Evolutionary conservation across 192 early-diverging fungal species (phyloP).

Genomic region (Helicostylum pulchrum): DNA sequence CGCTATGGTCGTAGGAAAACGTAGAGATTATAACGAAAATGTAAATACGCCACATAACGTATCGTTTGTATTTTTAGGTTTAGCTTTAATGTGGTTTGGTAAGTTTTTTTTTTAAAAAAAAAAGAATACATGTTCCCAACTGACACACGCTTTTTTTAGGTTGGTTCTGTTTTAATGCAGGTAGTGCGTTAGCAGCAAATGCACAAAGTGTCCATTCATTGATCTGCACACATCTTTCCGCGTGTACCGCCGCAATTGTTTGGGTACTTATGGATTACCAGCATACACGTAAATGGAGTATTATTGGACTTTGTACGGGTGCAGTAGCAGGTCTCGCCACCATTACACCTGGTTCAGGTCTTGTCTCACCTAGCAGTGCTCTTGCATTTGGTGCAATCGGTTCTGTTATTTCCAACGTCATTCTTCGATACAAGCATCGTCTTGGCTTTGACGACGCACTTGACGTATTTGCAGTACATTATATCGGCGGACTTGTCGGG

Average conservation of each 20-base stretch:
- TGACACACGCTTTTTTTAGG: slow-evolving; percentile 35
- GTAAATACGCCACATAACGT: slow-evolving; percentile 80
- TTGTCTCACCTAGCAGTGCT: slow-evolving; percentile 67
- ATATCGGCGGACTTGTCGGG: slow-evolving; percentile 71
- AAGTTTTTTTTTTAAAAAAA: slow-evolving; percentile 63
- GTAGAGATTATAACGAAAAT: slow-evolving; percentile 65
- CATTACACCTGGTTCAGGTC: slow-evolving; percentile 84
- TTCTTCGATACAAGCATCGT: slow-evolving; percentile 58
- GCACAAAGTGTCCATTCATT: slow-evolving; percentile 73
- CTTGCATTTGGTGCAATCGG: slow-evolving; percentile 74
- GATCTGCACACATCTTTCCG: slow-evolving; percentile 72
- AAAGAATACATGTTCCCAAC: too few species aligned
- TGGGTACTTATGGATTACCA: slow-evolving; percentile 75
- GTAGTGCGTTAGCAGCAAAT: slow-evolving; percentile 66
- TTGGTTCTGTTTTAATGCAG: slow-evolving; percentile 90
- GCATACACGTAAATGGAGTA: slow-evolving; percentile 66
- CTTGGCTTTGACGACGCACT: slow-evolving; percentile 76
- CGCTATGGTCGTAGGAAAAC: slow-evolving; percentile 78
- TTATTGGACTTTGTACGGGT: slow-evolving; percentile 85
- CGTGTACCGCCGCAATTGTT: slow-evolving; percentile 63
- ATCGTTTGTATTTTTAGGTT: slow-evolving; percentile 79
- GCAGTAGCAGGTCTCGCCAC: slow-evolving; percentile 87
- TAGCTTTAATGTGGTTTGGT: slow-evolving; percentile 84
- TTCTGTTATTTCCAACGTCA: slow-evolving; percentile 63
- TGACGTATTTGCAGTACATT: slow-evolving; percentile 81